These are phyloP conservation scores for Saxophila tyrrhenica DNA, from an alignment of 495 filamentous ascomycete species.

Conservation along the genomic window DNA sequence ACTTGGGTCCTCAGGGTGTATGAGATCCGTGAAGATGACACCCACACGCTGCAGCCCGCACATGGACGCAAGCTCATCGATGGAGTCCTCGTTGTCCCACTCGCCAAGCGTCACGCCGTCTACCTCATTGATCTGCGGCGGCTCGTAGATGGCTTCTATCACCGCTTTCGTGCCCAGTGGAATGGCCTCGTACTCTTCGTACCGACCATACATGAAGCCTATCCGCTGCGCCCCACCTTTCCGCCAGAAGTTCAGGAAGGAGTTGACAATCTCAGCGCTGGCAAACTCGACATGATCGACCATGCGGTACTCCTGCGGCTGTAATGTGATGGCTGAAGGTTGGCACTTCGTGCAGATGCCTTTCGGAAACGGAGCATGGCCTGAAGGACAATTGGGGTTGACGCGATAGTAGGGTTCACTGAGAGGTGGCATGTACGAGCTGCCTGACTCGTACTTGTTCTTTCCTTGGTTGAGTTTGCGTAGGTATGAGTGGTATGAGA, in stretches of 20 bases:
- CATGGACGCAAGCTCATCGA: slow-evolving; percentile 67
- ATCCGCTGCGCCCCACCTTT: slow-evolving; percentile 61
- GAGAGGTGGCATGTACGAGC: slow-evolving; percentile 90
- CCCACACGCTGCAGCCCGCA: slow-evolving; percentile 88
- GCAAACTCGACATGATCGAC: slow-evolving; percentile 98
- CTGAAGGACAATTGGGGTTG: slow-evolving; percentile 76
- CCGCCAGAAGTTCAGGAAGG: slow-evolving; percentile 84
- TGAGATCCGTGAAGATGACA: slow-evolving; percentile 88
- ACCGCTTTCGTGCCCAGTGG: slow-evolving; percentile 92
- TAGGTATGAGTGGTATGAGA: slow-evolving; percentile 90
- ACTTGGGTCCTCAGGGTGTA: slow-evolving; percentile 69
- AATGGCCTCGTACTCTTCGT: slow-evolving; percentile 84
- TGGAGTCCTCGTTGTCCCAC: slow-evolving; percentile 77
- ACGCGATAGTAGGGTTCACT: slow-evolving; percentile 91
- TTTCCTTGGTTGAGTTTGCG: slow-evolving; percentile 90
- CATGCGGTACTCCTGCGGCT: slow-evolving; percentile 91
- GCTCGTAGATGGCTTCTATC: slow-evolving; percentile 95
- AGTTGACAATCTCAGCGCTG: slow-evolving; percentile 67
- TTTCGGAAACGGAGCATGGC: slow-evolving; percentile 85
- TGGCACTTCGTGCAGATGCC: slow-evolving; percentile 99
- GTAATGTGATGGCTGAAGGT: slow-evolving; percentile 89
- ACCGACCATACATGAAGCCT: slow-evolving; percentile 84
- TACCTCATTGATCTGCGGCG: slow-evolving; percentile 80
- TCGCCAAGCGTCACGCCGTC: slow-evolving; percentile 80
- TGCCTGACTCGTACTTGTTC: slow-evolving; percentile 84